phyloP scores from a whole-genome alignment of 2,329 filamentous ascomycete genomes.

The Fusarium praegraminearum region DNA sequence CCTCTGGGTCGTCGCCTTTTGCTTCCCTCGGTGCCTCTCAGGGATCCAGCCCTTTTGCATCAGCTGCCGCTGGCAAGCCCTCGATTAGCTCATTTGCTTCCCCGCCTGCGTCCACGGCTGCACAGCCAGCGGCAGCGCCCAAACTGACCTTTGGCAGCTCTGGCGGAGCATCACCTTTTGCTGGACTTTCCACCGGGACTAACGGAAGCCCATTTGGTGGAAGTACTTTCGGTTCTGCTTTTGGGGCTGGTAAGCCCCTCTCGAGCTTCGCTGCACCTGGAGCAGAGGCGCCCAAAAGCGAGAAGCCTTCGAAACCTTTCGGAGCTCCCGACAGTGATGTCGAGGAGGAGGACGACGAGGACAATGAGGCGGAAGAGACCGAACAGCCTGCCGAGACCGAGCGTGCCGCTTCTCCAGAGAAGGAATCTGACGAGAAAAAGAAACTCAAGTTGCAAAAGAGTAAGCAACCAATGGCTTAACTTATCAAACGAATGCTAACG shows the following conservation, averaged over 20 bases:
- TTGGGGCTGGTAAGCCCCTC: conserved; percentile 61
- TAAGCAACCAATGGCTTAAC: conserved; percentile 53
- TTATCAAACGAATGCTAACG: conserved; percentile 44
- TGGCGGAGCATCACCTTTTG: conserved; percentile 61
- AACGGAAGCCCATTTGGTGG: conserved; percentile 59
- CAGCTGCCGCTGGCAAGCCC: conserved; percentile 52
- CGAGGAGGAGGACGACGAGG: conserved; percentile 61
- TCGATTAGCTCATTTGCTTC: conserved; percentile 52
- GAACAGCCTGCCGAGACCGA: conserved; percentile 62
- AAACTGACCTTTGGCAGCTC: conserved; percentile 64
- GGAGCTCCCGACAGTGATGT: conserved; percentile 78
- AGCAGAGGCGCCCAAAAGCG: conserved; percentile 60
- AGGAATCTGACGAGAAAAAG: conserved; percentile 72
- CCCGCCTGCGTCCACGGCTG: conserved; percentile 39
- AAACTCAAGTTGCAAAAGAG: conserved; percentile 76
- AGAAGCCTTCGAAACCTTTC: conserved; percentile 78
- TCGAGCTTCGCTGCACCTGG: conserved; percentile 78
- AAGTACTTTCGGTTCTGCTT: conserved; percentile 53
- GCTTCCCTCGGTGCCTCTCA: conserved; percentile 64
- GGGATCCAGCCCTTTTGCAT: conserved; percentile 64
- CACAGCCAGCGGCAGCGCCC: conserved; percentile 52
- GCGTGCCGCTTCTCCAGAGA: conserved; percentile 60
- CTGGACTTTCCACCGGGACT: conserved; percentile 54
- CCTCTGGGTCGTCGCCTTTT: conserved; percentile 74
- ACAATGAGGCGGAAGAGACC: conserved; percentile 56